Evolutionary conservation across 2,329 filamentous ascomycete genomes (phyloP), one percentile per base, ranked within the genome.

Genomic region (Penicillium olsonii): DNA sequence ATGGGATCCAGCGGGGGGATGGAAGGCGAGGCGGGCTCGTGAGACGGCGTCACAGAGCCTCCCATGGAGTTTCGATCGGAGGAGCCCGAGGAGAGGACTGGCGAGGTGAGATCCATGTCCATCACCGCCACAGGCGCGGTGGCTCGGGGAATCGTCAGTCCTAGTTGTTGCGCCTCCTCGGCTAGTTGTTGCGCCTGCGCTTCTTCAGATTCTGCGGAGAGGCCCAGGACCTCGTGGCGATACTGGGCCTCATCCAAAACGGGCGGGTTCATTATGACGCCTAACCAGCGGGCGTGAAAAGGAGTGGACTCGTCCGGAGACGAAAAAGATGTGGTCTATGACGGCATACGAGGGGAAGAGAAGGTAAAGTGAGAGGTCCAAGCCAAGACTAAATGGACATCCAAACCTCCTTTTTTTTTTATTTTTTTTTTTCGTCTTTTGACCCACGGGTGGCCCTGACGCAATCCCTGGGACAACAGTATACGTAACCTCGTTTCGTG

Each of bases 201-300:
- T 47, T 66, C 59, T 57, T 75, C 73, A 10, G 67, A 65, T 48
- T 70, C 63, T 29, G 61, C 60, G n/a, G 67, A 62, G 18, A 71
- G 57, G 3, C 52, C 56, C 19, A 75, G 67, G 38, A 75, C 71
- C 29, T 67, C 62, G 17, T 45, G 52, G 48, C 70, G 67, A 58
- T 75, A 75, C 56, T 63, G 60, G 41, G 62, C 60, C 48, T 72
- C 66, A 48, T 74, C 71, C 37, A 73, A 52, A 34, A 56, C 19
- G 26, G 56, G 34, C 27, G 54, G 44, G 37, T 59, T 59, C 64
- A 67, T 67, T 39, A 39, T 62, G 43, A 44, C 57, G 53, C 59
- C 57, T 53, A 53, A 26, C 57, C 57, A 48, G 57, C 51, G 52
- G 54, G 56, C 55, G 56, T 42, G 39, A 42, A 54, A 52, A 58